Conservation (phyloP, 2,329 filamentous ascomycete species). For the Aspergillus phoenicis region DNA sequence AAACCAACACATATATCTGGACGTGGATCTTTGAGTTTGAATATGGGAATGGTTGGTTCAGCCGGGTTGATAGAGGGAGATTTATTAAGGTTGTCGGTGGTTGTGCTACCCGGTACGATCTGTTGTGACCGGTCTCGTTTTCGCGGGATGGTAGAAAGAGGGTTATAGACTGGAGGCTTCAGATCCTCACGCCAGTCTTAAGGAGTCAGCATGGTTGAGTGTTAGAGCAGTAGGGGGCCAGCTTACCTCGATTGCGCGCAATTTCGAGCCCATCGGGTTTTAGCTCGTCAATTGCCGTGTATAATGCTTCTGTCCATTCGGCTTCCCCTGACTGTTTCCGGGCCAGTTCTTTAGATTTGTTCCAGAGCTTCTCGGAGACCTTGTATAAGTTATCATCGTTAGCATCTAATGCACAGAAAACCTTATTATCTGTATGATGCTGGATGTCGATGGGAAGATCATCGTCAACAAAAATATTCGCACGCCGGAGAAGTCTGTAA, state of each 20-base stretch:
- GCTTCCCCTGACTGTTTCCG: constrained; percentile 3
- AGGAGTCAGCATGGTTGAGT: not conserved
- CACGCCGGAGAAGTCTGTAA: constrained; percentile 6
- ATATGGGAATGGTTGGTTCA: not conserved
- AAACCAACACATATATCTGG: not conserved
- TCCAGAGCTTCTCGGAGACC: constrained; percentile 6
- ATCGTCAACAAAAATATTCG: constrained; percentile 9
- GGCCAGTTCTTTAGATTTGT: constrained; percentile 10
- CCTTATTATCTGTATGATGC: too few species aligned
- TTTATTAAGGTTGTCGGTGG: too few species aligned
- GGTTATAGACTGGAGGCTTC: constrained; percentile 12
- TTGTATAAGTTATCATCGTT: too few species aligned
- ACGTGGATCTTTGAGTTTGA: not conserved
- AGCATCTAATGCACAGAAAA: too few species aligned
- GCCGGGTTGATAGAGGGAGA: too few species aligned
- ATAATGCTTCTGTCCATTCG: constrained; percentile 13
- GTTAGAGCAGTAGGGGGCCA: not conserved
- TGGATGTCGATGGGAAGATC: constrained; percentile 4
- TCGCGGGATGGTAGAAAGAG: not conserved
- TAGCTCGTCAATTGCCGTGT: constrained; percentile 10
- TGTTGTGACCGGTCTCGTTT: constrained; percentile 2
- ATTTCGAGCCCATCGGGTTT: not conserved
- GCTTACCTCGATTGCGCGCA: constrained; percentile 7
- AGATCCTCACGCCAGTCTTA: constrained; percentile 9
- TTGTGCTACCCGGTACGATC: not conserved